phyloP scores from a whole-genome alignment of 2,329 filamentous ascomycete genomes.

The Colletotrichum tamarilloi region DNA sequence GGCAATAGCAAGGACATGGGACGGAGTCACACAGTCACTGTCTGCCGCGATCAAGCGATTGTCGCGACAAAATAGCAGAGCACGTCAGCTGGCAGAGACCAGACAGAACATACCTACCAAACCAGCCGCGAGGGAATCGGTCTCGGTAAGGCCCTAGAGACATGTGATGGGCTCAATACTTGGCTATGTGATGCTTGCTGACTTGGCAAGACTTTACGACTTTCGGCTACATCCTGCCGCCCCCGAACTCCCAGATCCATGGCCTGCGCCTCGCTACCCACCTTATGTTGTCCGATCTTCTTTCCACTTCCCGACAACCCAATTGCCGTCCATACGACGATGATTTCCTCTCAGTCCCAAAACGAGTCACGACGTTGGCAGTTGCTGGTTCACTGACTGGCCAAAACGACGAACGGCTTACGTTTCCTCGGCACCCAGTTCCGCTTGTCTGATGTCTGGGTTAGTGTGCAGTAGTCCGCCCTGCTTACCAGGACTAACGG shows the following conservation, averaged over 20 bases:
- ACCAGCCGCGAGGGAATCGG: neutral
- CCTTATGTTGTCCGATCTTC: neutral
- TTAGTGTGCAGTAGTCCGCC: constrained; percentile 14
- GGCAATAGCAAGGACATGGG: neutral
- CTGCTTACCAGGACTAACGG: neutral
- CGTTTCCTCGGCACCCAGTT: constrained; percentile 24
- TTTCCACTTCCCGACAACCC: constrained; percentile 4
- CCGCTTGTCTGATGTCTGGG: neutral
- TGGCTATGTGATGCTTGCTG: neutral
- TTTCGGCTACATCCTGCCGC: constrained; percentile 21
- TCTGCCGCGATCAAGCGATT: constrained; percentile 7
- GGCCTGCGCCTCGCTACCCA: constrained; percentile 3
- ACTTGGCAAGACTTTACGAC: neutral
- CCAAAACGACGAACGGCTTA: neutral
- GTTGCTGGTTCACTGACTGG: neutral
- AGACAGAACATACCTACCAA: too few relatives aligned
- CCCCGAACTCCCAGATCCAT: neutral
- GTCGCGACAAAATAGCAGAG: neutral
- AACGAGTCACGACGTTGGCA: neutral
- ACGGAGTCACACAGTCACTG: neutral
- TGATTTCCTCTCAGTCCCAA: neutral
- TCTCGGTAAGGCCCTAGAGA: neutral
- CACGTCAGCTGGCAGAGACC: neutral
- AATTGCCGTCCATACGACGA: neutral
- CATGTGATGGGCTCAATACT: constrained; percentile 13